These are phyloP conservation scores for Saccharomycopsis hybrid DNA, from an alignment of 1,139 yeast genomes.

Conservation along the genomic window DNA sequence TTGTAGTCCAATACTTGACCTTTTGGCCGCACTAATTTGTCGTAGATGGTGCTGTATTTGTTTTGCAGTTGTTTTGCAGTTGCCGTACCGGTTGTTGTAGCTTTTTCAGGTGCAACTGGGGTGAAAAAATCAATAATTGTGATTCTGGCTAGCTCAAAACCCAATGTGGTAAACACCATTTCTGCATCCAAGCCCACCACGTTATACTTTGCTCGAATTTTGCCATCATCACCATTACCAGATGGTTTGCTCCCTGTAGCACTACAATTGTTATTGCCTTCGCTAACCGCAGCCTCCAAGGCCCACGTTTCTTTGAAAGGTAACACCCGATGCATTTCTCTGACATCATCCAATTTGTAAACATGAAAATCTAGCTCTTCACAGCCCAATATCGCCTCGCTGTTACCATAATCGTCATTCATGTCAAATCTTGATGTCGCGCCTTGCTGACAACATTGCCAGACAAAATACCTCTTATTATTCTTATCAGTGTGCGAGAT, in stretches of 20 bases:
- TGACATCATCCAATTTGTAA: constrained; percentile 49
- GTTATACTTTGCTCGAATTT: background rate
- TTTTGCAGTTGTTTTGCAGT: too few species aligned
- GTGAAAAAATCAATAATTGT: constrained; percentile 74
- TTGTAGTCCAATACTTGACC: constrained; percentile 80
- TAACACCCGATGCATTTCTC: constrained; percentile 47
- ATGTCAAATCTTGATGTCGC: too few species aligned
- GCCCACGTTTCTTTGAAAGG: constrained; percentile 53
- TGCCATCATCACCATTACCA: constrained; percentile 22
- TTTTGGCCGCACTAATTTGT: constrained; percentile 65
- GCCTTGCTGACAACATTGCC: constrained; percentile 62
- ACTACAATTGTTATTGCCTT: constrained; percentile 19
- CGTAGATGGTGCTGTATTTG: constrained; percentile 38
- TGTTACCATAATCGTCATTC: constrained; percentile 35
- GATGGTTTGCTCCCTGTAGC: constrained; percentile 22
- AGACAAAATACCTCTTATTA: constrained; percentile 30
- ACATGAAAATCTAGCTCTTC: constrained; percentile 56
- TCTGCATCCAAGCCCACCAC: constrained; percentile 92
- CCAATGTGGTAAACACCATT: constrained; percentile 86
- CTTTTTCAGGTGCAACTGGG: constrained; percentile 44
- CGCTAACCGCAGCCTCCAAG: constrained; percentile 23
- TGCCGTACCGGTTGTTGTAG: constrained; percentile 29
- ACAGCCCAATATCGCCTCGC: constrained; percentile 49
- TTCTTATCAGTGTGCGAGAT: constrained; percentile 3
- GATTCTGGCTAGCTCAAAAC: constrained; percentile 79